A percentile compares a stretch with the other conserved stretches of the same genome.
These are phyloP conservation scores for Pythium pyrilobum DNA, from an alignment of 352 stramenopile species.

Conservation along the genomic window DNA sequence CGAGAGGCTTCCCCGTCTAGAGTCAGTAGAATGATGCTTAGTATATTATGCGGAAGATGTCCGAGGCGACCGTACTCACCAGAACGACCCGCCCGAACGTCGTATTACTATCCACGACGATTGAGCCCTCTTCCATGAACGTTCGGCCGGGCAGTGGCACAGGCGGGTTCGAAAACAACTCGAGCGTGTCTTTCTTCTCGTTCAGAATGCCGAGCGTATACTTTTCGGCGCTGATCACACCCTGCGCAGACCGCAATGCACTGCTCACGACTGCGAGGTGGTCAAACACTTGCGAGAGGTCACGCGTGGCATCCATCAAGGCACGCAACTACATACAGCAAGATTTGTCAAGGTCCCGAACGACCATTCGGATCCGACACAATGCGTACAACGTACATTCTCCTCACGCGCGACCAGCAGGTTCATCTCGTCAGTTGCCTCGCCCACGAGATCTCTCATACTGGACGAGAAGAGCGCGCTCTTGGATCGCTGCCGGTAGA, in stretches of 20 bases:
- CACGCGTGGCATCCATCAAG: conserved; percentile 54
- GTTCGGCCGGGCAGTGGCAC: conserved; percentile 36
- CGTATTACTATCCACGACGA: conserved; percentile 50
- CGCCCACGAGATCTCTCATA: conserved; percentile 49
- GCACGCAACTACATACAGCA: conserved; percentile 35
- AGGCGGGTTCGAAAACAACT: conserved; percentile 58
- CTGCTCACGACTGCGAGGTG: conserved; percentile 46
- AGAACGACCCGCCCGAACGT: conserved; percentile 67
- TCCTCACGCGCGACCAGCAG: conserved; percentile 41
- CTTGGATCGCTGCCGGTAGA: conserved; percentile 35
- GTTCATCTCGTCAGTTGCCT: conserved; percentile 44
- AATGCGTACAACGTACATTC: conserved; percentile 24
- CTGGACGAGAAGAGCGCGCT: conserved; percentile 38
- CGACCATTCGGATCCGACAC: too few species aligned
- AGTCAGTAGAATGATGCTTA: neutral
- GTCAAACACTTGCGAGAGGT: conserved; percentile 53
- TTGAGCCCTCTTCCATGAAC: conserved; percentile 51
- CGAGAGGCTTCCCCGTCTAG: conserved; percentile 51
- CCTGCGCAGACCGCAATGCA: conserved; percentile 45
- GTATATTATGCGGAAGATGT: neutral
- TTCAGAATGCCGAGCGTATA: conserved; percentile 58
- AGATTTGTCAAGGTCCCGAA: too few species aligned
- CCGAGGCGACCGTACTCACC: conserved; percentile 17
- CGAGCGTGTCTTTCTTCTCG: conserved; percentile 56
- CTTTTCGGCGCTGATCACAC: conserved; percentile 44